These are phyloP conservation scores for Spizellomyces sp. DNA, from an alignment of 192 early-diverging fungal species.

Conservation along the genomic window DNA sequence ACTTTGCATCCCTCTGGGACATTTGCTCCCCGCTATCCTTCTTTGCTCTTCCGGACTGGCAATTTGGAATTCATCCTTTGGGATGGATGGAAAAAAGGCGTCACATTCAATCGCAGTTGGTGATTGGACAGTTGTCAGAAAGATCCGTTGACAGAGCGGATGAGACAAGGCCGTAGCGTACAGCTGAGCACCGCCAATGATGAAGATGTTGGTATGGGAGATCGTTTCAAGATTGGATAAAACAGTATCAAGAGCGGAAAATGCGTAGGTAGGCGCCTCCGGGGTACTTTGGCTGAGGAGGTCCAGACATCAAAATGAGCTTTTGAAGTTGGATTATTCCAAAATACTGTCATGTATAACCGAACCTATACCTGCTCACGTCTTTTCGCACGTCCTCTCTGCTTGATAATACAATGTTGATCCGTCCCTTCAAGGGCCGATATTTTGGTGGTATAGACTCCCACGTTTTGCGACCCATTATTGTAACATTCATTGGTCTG, in stretches of 20 bases:
- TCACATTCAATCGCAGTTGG: constrained; percentile 67
- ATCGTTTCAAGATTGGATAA: constrained; percentile 52
- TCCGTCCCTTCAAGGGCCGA: constrained; percentile 73
- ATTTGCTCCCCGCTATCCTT: constrained; percentile 39
- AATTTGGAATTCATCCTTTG: constrained; percentile 33
- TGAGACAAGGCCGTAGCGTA: constrained; percentile 72
- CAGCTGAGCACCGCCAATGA: constrained; percentile 80
- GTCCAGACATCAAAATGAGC: not conserved
- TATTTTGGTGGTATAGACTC: constrained; percentile 84
- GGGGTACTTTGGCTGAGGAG: constrained; percentile 1
- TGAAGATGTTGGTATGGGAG: constrained; percentile 58
- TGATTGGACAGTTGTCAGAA: constrained; percentile 69
- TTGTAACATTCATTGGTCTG: constrained; percentile 68
- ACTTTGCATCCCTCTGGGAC: constrained; percentile 46
- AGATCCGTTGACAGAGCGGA: constrained; percentile 57
- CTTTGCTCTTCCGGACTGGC: constrained; percentile 49
- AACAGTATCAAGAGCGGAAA: constrained; percentile 54
- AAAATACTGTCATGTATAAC: not conserved
- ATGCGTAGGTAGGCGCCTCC: constrained; percentile 29
- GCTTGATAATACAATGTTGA: constrained; percentile 86
- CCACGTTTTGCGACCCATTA: constrained; percentile 95
- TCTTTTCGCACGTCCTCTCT: constrained; percentile 37
- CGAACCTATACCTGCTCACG: constrained; percentile 5
- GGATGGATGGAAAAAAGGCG: constrained; percentile 75
- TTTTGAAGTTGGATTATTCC: not conserved